A percentile compares a stretch with the other conserved stretches of the same genome.
Conservation (phyloP, 441 rosid species). For the Capsella rubella region DNA sequence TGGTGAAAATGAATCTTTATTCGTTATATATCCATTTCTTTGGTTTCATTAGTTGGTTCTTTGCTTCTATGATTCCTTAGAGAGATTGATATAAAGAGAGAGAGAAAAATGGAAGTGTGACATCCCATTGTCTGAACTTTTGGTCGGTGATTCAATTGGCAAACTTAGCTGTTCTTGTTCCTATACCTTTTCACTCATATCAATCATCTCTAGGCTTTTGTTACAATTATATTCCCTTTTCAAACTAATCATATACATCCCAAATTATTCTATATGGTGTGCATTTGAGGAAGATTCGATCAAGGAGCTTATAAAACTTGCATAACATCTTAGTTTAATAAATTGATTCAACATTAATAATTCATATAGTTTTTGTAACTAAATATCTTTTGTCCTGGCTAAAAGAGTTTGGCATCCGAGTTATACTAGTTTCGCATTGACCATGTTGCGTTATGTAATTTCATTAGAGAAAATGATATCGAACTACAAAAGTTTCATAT, state of each 20-base stretch:
- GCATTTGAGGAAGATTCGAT: not conserved
- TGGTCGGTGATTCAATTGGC: slow-evolving; percentile 31
- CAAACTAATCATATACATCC: not conserved
- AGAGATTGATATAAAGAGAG: not conserved
- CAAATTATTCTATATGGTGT: not conserved
- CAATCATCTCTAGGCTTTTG: slow-evolving; percentile 37
- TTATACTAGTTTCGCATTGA: not conserved
- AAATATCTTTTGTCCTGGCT: not conserved
- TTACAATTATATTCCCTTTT: slow-evolving; percentile 25
- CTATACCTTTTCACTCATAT: slow-evolving; percentile 23
- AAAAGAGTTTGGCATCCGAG: not conserved
- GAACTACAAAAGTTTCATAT: not conserved
- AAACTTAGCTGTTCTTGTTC: slow-evolving; percentile 43
- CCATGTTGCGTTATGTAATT: not conserved
- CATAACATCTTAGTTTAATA: not conserved
- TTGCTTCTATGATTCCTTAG: slow-evolving; percentile 15
- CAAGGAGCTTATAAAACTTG: not conserved
- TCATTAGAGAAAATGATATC: not conserved
- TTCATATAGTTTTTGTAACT: not conserved
- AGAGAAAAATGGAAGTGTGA: not conserved
- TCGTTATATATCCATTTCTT: slow-evolving; percentile 11
- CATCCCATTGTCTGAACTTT: slow-evolving; percentile 40
- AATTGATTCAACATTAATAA: not conserved
- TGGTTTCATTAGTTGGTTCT: too few species aligned
- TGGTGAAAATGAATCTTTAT: not conserved